Conservation (phyloP, 2,329 filamentous ascomycete genomes). For the Penicillium hordei region DNA sequence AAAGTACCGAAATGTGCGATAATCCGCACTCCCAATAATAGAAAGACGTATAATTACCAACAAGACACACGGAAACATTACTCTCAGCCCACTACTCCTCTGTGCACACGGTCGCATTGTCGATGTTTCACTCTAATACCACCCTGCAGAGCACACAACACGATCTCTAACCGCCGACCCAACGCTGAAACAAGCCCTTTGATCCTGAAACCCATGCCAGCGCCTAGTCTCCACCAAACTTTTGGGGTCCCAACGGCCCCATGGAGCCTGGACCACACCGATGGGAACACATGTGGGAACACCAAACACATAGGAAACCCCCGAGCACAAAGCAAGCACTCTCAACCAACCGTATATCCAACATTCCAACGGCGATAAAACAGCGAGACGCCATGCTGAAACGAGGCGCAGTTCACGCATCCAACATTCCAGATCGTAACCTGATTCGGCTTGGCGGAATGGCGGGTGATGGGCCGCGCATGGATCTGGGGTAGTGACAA, state of each 20-base stretch:
- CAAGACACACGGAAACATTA: background rate
- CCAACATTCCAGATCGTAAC: background rate
- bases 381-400: background rate
- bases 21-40: background rate
- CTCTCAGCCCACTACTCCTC: background rate
- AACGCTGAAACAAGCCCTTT: constrained; percentile 11
- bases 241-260: background rate
- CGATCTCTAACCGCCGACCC: constrained; percentile 4
- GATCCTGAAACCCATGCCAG: constrained; percentile 10
- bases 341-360: background rate
- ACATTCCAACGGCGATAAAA: background rate
- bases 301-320: background rate
- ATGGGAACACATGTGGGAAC: background rate
- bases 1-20: background rate
- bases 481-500: background rate
- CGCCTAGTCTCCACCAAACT: background rate
- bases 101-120: background rate
- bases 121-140: background rate
- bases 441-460: background rate
- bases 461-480: background rate
- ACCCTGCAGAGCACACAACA: background rate
- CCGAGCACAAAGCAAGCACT: background rate
- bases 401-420: background rate
- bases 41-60: background rate
- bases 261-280: background rate